phyloP scores from a whole-genome alignment of 2,329 filamentous ascomycete species.

The Chaetomiaceae sp. region DNA sequence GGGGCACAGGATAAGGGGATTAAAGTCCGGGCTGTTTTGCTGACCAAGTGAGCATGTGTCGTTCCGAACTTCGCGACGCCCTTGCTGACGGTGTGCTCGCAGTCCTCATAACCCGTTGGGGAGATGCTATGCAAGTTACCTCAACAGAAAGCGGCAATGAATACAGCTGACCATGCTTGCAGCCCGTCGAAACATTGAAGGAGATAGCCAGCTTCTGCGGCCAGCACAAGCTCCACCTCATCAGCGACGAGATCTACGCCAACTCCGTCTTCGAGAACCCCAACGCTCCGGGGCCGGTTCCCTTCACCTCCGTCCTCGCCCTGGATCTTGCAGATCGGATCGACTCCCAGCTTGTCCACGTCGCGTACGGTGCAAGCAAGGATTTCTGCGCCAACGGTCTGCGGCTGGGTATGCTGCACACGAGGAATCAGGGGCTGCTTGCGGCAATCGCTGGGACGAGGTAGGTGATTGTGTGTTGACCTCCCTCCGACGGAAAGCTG shows the following conservation, averaged over 20 bases:
- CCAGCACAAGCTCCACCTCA: constrained; percentile 47
- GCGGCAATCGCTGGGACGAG: constrained; percentile 34
- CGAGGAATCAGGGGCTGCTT: constrained; percentile 38
- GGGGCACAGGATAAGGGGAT: constrained; percentile 15
- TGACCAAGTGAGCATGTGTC: constrained; percentile 6
- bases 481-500: not conserved
- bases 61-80: not conserved
- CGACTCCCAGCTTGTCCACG: constrained; percentile 47
- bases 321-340: constrained; percentile 43
- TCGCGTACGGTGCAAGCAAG: constrained; percentile 44
- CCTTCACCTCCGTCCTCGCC: constrained; percentile 44
- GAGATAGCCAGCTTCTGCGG: constrained; percentile 30
- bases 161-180: not conserved
- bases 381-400: constrained; percentile 57
- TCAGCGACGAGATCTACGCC: constrained; percentile 49
- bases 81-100: not conserved
- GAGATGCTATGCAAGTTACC: constrained; percentile 10
- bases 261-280: constrained; percentile 46
- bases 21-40: constrained; percentile 5
- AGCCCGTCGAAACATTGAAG: constrained; percentile 26
- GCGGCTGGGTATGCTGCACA: constrained; percentile 47
- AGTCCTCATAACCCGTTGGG: constrained; percentile 15
- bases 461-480: not conserved
- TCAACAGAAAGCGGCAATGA: too few species aligned
- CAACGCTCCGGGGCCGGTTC: constrained; percentile 26